Percentiles rank a stretch among this genome's conserved stretches.
Conservation (phyloP, 2,329 filamentous ascomycete species). For the Paraconiothyrium sp. region DNA sequence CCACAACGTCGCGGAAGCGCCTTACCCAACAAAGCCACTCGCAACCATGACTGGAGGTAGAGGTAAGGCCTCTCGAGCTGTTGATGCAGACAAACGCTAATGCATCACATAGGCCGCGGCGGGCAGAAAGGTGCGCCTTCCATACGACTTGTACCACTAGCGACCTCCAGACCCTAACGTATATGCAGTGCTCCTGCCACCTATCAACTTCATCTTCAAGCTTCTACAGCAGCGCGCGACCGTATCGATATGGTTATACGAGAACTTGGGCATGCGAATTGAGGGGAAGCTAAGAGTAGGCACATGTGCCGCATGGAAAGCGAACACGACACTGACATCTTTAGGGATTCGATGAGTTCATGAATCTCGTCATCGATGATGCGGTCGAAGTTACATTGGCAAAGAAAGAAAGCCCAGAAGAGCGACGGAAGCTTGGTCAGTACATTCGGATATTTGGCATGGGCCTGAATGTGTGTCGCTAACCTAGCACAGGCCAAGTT, state of each 20-base stretch:
- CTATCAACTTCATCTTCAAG: conserved; percentile 93
- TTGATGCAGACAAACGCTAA: conserved; percentile 32
- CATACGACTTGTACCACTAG: conserved; percentile 14
- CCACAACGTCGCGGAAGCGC: conserved; percentile 18
- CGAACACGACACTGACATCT: conserved; percentile 26
- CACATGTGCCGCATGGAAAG: conserved; percentile 6
- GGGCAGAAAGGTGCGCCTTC: conserved; percentile 53
- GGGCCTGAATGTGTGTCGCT: conserved; percentile 14
- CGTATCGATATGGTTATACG: conserved; percentile 95
- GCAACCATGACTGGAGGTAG: conserved; percentile 44
- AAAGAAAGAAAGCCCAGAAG: conserved; percentile 81
- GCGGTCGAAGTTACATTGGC: conserved; percentile 89
- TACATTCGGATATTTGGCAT: conserved; percentile 1
- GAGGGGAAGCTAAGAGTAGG: conserved; percentile 94
- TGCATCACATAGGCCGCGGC: conserved; percentile 62
- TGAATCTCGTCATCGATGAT: conserved; percentile 97
- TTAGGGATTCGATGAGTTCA: conserved; percentile 98
- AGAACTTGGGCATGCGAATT: conserved; percentile 92
- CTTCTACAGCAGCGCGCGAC: conserved; percentile 84
- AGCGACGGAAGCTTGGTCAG: conserved; percentile 80
- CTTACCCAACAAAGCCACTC: conserved; percentile 10
- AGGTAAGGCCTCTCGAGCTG: conserved; percentile 29
- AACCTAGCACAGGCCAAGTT: conserved; percentile 72
- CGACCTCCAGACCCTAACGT: conserved; percentile 26
- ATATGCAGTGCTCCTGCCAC: conserved; percentile 70